These are phyloP conservation scores for Arachnomyces sp. DNA, from an alignment of 2,329 filamentous ascomycete genomes.

Conservation along the genomic window DNA sequence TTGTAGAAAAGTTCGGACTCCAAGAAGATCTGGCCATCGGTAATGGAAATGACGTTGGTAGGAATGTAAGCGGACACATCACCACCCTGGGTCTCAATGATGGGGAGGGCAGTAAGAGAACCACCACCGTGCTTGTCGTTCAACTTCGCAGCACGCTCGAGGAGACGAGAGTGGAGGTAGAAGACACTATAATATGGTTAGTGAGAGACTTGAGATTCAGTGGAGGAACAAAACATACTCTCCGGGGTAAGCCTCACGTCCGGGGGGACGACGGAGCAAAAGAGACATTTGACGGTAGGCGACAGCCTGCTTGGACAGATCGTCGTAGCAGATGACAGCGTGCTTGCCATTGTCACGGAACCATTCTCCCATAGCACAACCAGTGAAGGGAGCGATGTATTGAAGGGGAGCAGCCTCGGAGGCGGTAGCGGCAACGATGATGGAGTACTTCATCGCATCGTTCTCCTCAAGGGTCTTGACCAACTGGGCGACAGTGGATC, in stretches of 20 bases:
- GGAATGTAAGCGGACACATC: slow-evolving; percentile 99
- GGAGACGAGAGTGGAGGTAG: slow-evolving; percentile 98
- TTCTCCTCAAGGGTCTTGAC: slow-evolving; percentile 99
- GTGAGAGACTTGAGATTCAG: slow-evolving; percentile 8
- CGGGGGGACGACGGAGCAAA: slow-evolving; percentile 90
- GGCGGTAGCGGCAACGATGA: slow-evolving; percentile 89
- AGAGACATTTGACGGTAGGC: slow-evolving; percentile 99
- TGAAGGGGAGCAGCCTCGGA: slow-evolving; percentile 94
- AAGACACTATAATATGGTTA: slow-evolving; percentile 55
- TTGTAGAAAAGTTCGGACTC: slow-evolving; percentile 99
- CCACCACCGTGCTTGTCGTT: slow-evolving; percentile 90
- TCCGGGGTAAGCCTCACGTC: slow-evolving; percentile 98
- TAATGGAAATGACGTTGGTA: slow-evolving; percentile 99
- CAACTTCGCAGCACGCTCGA: slow-evolving; percentile 99
- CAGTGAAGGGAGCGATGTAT: slow-evolving; percentile 90
- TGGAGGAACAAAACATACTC: slow-evolving; percentile 46
- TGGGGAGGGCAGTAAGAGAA: slow-evolving; percentile 90
- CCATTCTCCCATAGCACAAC: slow-evolving; percentile 52
- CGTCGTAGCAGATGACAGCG: slow-evolving; percentile 83
- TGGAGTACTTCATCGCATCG: slow-evolving; percentile 96
- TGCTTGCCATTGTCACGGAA: slow-evolving; percentile 85
- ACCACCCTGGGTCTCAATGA: slow-evolving; percentile 99
- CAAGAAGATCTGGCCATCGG: slow-evolving; percentile 99
- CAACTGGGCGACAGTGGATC: slow-evolving; percentile 96
- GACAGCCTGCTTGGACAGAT: slow-evolving; percentile 95